phyloP scores from a whole-genome alignment of 768 basidiomycete species.

The Pleurotus pulmonarius region DNA sequence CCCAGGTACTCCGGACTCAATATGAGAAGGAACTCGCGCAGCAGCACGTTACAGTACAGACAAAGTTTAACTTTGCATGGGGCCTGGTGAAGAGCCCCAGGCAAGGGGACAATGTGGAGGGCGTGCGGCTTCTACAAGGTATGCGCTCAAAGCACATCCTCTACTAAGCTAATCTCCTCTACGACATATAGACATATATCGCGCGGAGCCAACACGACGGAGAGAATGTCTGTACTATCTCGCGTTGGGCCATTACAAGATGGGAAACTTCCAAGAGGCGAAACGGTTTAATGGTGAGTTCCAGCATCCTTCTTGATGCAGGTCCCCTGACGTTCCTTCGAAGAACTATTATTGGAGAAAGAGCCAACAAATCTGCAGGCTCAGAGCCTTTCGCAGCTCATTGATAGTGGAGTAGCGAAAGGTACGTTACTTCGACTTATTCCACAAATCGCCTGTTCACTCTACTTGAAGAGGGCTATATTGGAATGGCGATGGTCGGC shows the following conservation, averaged over 20 bases:
- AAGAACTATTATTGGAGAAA: conserved; percentile 83
- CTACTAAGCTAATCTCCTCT: neutral
- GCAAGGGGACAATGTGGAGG: conserved; percentile 85
- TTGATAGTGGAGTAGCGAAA: conserved; percentile 80
- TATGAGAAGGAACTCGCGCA: conserved; percentile 86
- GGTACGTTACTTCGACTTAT: conserved; percentile 40
- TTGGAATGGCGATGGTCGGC: conserved; percentile 94
- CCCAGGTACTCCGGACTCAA: conserved; percentile 78
- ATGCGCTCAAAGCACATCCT: neutral
- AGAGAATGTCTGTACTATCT: conserved; percentile 97
- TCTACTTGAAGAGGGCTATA: conserved; percentile 78
- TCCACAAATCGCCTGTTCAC: neutral
- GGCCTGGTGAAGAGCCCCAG: conserved; percentile 90
- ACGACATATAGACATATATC: conserved; percentile 73
- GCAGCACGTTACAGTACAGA: conserved; percentile 86
- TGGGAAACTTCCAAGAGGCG: conserved; percentile 92
- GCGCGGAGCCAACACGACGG: conserved; percentile 78
- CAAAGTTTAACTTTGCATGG: conserved; percentile 98
- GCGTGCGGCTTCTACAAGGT: conserved; percentile 88
- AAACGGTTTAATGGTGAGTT: conserved; percentile 88
- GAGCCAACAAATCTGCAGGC: conserved; percentile 95
- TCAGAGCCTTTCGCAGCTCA: conserved; percentile 77
- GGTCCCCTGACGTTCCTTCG: conserved; percentile 2
- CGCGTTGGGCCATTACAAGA: conserved; percentile 94
- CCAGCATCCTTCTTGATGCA: neutral